Evolutionary conservation across 495 filamentous ascomycete species (phyloP).

Genomic region (Pyrenula massariospora): DNA sequence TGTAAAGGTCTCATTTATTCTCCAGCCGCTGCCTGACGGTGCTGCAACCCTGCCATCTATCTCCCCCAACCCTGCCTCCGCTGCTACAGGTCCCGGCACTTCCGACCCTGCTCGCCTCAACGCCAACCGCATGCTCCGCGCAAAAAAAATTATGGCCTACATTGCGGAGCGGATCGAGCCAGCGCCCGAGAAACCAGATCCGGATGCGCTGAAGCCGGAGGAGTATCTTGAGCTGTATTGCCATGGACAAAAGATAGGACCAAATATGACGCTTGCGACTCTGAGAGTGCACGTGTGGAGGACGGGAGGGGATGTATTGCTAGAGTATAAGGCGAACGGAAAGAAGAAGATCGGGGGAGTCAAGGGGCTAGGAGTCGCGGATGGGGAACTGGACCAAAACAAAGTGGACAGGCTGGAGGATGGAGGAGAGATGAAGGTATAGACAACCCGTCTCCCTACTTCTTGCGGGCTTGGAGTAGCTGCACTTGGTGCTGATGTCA

Average conservation of each 20-base stretch:
- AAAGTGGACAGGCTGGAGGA: neutral
- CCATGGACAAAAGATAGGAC: conserved; percentile 61
- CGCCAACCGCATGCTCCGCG: conserved; percentile 90
- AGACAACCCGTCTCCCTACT: too few species aligned
- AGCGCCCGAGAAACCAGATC: conserved; percentile 35
- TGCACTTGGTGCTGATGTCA: too few species aligned
- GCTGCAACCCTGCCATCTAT: conserved; percentile 13
- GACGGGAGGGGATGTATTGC: conserved; percentile 73
- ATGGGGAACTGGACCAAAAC: neutral
- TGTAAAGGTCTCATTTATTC: conserved; percentile 81
- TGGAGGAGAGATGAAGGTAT: neutral
- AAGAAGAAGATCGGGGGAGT: conserved; percentile 29
- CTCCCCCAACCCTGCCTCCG: conserved; percentile 73
- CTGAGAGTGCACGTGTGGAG: conserved; percentile 88
- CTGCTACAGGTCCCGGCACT: conserved; percentile 51
- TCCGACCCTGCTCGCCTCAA: conserved; percentile 73
- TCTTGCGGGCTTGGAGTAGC: too few species aligned
- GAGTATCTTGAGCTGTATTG: conserved; percentile 92
- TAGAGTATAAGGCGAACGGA: conserved; percentile 86
- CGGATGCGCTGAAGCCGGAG: conserved; percentile 62
- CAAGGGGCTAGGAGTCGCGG: neutral
- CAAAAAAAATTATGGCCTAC: conserved; percentile 90
- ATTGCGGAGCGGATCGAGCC: conserved; percentile 84
- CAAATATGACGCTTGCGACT: conserved; percentile 83
- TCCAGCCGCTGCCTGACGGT: conserved; percentile 67